Evolutionary conservation across 2,329 filamentous ascomycete genomes (phyloP).

Genomic region (Aspergillus unguis): DNA sequence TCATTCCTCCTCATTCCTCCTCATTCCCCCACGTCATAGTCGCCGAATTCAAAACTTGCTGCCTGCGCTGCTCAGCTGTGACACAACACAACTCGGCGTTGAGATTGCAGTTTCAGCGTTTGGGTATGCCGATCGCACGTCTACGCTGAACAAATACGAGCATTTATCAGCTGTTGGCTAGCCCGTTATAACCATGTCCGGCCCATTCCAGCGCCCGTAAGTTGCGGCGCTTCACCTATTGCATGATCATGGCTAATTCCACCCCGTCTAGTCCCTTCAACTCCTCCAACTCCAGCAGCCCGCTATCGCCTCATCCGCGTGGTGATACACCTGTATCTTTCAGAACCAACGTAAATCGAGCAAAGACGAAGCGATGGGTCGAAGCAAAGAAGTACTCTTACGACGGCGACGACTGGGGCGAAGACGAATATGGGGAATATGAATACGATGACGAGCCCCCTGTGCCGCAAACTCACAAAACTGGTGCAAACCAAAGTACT

Average conservation of each 20-base stretch:
- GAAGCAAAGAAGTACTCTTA: conserved; percentile 84
- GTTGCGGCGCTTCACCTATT: conserved; percentile 17
- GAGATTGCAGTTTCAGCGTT: background rate
- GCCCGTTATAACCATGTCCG: conserved; percentile 25
- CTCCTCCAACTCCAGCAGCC: conserved; percentile 24
- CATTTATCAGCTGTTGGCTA: conserved; percentile 2
- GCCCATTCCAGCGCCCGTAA: conserved; percentile 24
- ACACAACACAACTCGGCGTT: background rate
- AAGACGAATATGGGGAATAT: conserved; percentile 59
- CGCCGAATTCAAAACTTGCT: conserved; percentile 6
- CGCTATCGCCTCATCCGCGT: conserved; percentile 26
- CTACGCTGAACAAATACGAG: conserved; percentile 5
- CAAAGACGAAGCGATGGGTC: conserved; percentile 93
- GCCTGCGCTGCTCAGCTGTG: conserved; percentile 2
- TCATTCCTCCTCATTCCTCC: background rate
- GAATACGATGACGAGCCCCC: conserved; percentile 61
- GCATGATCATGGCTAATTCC: background rate
- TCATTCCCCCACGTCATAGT: conserved; percentile 5
- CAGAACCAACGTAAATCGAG: conserved; percentile 80
- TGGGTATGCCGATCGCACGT: conserved; percentile 10
- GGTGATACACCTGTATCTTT: conserved; percentile 57
- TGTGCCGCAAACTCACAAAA: conserved; percentile 23
- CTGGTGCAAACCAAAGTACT: conserved; percentile 27
- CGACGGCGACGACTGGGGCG: conserved; percentile 92
- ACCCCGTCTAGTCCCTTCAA: conserved; percentile 11